Conservation (phyloP, 306 rosid species). For the Fagus sylvatica region DNA sequence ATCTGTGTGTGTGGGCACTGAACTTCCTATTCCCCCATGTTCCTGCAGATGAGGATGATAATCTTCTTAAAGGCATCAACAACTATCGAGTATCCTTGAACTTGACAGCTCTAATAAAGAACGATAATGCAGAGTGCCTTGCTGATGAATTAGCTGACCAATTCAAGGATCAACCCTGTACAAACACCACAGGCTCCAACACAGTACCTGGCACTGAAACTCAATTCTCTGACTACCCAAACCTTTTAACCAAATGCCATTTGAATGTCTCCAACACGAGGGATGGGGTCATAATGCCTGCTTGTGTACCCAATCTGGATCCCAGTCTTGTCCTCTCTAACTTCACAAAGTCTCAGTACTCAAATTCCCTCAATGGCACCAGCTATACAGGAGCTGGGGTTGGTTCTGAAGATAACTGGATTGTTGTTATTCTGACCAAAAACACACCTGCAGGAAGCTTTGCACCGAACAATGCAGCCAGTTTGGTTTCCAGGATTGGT, state of each 20-base stretch:
- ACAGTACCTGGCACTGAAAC: slow-evolving; percentile 91
- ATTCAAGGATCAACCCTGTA: slow-evolving; percentile 76
- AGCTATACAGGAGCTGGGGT: slow-evolving; percentile 68
- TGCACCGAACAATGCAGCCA: slow-evolving; percentile 43
- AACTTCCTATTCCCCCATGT: slow-evolving; percentile 11
- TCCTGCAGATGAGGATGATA: slow-evolving; percentile 62
- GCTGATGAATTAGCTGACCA: slow-evolving; percentile 77
- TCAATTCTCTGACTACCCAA: slow-evolving; percentile 65
- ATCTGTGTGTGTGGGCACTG: slow-evolving; percentile 13
- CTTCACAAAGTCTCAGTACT: slow-evolving; percentile 80
- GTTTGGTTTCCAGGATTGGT: slow-evolving; percentile 43
- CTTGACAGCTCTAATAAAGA: slow-evolving; percentile 55
- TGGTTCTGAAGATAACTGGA: slow-evolving; percentile 77
- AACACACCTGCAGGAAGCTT: slow-evolving; percentile 70
- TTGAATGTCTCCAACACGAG: slow-evolving; percentile 72
- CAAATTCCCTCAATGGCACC: slow-evolving; percentile 66
- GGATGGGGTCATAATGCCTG: slow-evolving; percentile 74
- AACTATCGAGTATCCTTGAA: slow-evolving; percentile 56
- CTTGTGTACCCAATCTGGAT: slow-evolving; percentile 72
- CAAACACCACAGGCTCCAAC: slow-evolving; percentile 89
- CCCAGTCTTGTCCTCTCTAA: slow-evolving; percentile 64
- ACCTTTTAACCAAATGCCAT: slow-evolving; percentile 63
- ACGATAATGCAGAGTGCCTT: slow-evolving; percentile 73
- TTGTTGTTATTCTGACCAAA: slow-evolving; percentile 77
- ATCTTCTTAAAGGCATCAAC: slow-evolving; percentile 72